Evolutionary conservation across 768 basidiomycete species (phyloP), one percentile per base, ranked within the genome.

Genomic region (Porphyrellus cyaneotinctus): DNA sequence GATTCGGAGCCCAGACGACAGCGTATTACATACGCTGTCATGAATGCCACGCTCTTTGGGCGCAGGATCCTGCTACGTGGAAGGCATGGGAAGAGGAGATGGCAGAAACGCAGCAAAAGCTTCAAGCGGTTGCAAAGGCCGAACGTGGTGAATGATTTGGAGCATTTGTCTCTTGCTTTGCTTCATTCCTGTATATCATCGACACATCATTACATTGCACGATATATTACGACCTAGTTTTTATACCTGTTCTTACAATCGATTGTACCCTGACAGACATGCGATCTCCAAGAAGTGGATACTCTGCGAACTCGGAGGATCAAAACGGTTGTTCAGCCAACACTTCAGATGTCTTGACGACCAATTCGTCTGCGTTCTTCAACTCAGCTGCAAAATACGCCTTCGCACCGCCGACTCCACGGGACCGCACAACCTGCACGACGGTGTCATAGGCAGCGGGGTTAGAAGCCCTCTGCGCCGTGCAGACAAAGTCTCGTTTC

Each of bases 251-350:
- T 51, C 13, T 14, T 26, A 41, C 31, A 11, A 20, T 39, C 15
- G 45, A 43, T n/a, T 22, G 24, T 18, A 57, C n/a, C 9, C 12
- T 44, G 32, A 44, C 24, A 20, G 33, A 38, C 24, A 30, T 24
- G 13, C 39, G 4, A 50, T 4, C 43, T 48, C 17, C 3, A 14
- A 26, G 31, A 12, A 17, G 23, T 24, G 11, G 12, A 22, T 18
- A 14, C 17, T 22, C 24, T 23, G 32, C 35, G 15, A 4, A 33
- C 12, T 3, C 9, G 4, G 26, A 2, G 11, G 15, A 28, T 67
- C 52, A 81, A 52, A 82, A 83, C 0, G 80, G 78, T 53, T 84
- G 82, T 56, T 78, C 81, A 2, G 80, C 81, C 49, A 82, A 62
- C 9, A 78, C 70, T 44, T 83, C 79, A 3, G 74, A 73, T 8